These are phyloP conservation scores for Imleria badia DNA, from an alignment of 768 basidiomycete genomes.

Conservation along the genomic window DNA sequence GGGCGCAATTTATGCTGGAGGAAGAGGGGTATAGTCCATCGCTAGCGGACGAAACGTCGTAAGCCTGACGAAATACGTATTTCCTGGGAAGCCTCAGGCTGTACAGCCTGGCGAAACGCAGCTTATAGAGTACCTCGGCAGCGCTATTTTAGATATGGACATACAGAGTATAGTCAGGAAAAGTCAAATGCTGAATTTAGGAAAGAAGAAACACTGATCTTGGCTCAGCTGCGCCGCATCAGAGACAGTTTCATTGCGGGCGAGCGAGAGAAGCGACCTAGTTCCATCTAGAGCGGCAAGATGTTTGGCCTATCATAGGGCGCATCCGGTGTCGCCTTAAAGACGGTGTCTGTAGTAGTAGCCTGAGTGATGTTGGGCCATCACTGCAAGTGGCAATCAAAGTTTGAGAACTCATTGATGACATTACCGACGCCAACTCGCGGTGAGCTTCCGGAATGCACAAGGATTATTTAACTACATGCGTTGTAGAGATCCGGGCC, in stretches of 20 bases:
- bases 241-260: conserved; percentile 16
- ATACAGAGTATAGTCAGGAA: conserved; percentile 20
- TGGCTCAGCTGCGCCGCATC: conserved; percentile 23
- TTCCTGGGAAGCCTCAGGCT: conserved; percentile 26
- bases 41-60: conserved; percentile 28
- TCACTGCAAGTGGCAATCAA: conserved; percentile 21
- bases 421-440: conserved; percentile 19
- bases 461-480: conserved; percentile 13
- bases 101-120: conserved; percentile 32
- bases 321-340: too few relatives aligned
- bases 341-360: conserved; percentile 9
- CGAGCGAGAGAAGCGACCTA: conserved; percentile 12
- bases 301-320: conserved; percentile 7
- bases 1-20: conserved; percentile 31
- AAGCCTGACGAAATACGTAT: conserved; percentile 32
- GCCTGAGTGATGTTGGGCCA: background rate
- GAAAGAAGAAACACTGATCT: conserved; percentile 17
- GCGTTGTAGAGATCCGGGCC: conserved; percentile 5
- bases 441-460: conserved; percentile 11
- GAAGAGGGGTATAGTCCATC: conserved; percentile 19
- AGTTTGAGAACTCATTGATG: conserved; percentile 15
- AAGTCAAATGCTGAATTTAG: conserved; percentile 27
- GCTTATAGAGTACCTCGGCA: conserved; percentile 22
- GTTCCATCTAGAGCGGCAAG: conserved; percentile 13
- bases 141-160: conserved; percentile 31